Evolutionary conservation across 768 basidiomycete species (phyloP), one percentile per base, ranked within the genome.

Genomic region (Ephemerocybe angulata): DNA sequence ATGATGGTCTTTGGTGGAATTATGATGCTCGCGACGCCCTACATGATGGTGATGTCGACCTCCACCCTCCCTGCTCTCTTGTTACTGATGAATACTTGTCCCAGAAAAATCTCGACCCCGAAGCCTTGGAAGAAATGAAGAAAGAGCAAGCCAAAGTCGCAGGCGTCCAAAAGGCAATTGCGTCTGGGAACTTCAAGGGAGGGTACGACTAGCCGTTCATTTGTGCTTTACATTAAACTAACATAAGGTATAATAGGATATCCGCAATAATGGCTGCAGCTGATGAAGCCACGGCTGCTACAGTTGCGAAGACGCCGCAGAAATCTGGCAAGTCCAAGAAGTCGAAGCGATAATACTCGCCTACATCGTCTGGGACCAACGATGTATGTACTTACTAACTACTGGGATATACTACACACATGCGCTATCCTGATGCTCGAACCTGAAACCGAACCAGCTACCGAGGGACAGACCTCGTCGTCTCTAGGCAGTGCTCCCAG

Each of bases 121-220:
- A 78, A 24, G 93, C 95, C 1, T 72, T 81, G 53, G 84, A 85
- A n/a, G 95, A 97, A 72, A 96, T 88, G 66, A 79, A 81, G 60
- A 93, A 94, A 71, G 96, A 97, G 67, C 91, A 91, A 70, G 88
- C 87, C 38, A 81, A 83, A 63, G 85, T 91, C 7, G 47, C 54
- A 3, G 54, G 48, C 17, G 48, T 83, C 25, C 86, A 86, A 60
- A 80, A 65, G 60, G 80, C 85, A 1, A 58, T 87, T 35, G 75
- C 81, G 38, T 80, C 67, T 50, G 85, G 84, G 17, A 84, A 87
- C 58, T 59, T 83, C 58, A 83, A 79, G 60, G 73, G 76, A 13
- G 80, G 84, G 85, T 86, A 68, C 24, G 63, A n/a, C n/a, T 60
- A 30, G 55, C 21, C 29, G 47, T 48, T 27, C 19, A 13, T 27